Percentiles rank a stretch among this genome's conserved stretches.
Conservation (phyloP, 768 basidiomycete species). For the Lactarius deliciosus region DNA sequence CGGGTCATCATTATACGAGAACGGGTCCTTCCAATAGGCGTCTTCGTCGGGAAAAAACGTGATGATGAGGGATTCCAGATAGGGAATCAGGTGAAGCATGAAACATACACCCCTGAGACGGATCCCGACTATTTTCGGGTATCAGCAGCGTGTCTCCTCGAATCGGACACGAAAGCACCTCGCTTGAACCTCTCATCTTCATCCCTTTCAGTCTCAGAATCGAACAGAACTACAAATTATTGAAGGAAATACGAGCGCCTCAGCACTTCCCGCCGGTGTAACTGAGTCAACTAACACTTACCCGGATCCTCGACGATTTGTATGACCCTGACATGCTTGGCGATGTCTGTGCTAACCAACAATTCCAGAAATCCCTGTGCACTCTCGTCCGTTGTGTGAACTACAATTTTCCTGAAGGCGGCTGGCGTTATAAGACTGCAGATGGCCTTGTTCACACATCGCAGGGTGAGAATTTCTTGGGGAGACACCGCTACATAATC, state of each 20-base stretch:
- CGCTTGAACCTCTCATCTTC: not conserved
- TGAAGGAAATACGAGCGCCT: not conserved
- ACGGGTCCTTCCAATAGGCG: not conserved
- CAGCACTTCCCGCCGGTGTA: not conserved
- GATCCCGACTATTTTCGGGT: not conserved
- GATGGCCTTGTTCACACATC: not conserved
- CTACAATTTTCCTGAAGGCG: not conserved
- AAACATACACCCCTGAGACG: not conserved
- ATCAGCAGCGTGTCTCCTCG: not conserved
- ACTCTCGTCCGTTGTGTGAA: not conserved
- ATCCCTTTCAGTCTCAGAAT: fast-evolving
- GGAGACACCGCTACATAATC: not conserved
- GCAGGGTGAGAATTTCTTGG: not conserved
- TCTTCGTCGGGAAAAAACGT: not conserved
- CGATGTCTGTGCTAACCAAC: not conserved
- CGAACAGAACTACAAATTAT: not conserved
- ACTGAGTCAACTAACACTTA: not conserved
- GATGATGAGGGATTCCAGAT: not conserved
- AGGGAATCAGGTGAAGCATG: not conserved
- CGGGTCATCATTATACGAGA: not conserved
- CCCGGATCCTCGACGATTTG: not conserved
- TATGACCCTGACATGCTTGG: not conserved
- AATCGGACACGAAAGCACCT: not conserved
- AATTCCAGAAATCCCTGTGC: not conserved
- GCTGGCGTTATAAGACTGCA: not conserved